Conservation (phyloP, 164 flowering plant genomes). For the Akebia trifoliata region DNA sequence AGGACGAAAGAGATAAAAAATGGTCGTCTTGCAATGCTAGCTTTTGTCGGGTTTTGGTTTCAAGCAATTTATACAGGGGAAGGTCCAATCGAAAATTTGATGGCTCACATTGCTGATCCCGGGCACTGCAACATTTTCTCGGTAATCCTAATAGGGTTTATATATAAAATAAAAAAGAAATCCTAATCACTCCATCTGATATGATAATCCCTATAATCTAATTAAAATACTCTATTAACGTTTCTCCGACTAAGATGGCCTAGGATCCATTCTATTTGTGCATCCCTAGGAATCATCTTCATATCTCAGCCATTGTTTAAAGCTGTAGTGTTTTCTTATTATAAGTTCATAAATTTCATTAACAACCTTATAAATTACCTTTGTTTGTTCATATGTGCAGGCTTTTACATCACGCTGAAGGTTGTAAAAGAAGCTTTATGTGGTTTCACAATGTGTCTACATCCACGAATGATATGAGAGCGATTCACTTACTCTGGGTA, state of each 20-base stretch:
- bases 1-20: constrained; percentile 94
- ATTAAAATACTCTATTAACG: no score
- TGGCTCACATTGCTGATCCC: constrained; percentile 79
- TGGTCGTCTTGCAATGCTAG: constrained; percentile 83
- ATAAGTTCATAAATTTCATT: background rate
- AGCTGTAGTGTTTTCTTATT: background rate
- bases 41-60: constrained; percentile 72
- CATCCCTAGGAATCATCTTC: no score
- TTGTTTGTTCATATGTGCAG: constrained; percentile 22
- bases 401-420: constrained; percentile 39
- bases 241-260: no score
- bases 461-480: background rate
- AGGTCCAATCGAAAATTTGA: constrained; percentile 69
- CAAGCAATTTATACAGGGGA: constrained; percentile 80
- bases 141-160: constrained; percentile 34
- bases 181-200: no score
- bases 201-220: no score
- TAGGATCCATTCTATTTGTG: no score
- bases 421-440: background rate
- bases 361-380: background rate
- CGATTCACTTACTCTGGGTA: background rate
- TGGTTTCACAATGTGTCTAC: background rate
- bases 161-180: no score
- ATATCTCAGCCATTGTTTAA: no score
- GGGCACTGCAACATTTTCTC: constrained; percentile 84